These are phyloP conservation scores for Alloteropsis angusta DNA, from an alignment of 202 grass and related monocot genomes.

Conservation along the genomic window DNA sequence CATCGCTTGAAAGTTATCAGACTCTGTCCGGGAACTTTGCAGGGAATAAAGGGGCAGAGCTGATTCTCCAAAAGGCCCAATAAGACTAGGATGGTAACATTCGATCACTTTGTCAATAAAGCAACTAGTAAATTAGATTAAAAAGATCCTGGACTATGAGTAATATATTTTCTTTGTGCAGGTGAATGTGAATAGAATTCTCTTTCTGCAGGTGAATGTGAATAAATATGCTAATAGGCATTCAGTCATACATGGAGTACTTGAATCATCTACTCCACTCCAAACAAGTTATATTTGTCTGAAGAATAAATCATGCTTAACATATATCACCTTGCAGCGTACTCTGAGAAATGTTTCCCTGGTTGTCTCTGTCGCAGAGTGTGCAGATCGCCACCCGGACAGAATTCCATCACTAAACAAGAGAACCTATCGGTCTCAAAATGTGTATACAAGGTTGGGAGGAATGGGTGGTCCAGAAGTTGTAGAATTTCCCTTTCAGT, in stretches of 20 bases:
- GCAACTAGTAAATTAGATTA: not conserved
- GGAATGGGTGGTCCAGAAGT: constrained; percentile 91
- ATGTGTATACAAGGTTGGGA: constrained; percentile 92
- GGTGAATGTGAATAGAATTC: not conserved
- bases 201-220: not conserved
- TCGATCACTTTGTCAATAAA: not conserved
- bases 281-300: not conserved
- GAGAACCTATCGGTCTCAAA: constrained; percentile 96
- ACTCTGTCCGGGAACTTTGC: not conserved
- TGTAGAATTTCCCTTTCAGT: constrained; percentile 93
- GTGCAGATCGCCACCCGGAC: constrained; percentile 88
- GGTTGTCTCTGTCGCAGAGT: constrained; percentile 83
- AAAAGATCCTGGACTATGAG: not conserved
- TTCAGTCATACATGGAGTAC: not conserved
- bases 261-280: not conserved
- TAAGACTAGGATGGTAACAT: not conserved
- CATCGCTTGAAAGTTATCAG: not conserved
- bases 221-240: not conserved
- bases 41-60: not conserved
- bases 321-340: constrained; percentile 71
- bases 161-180: not conserved
- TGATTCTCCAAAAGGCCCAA: not conserved
- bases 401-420: constrained; percentile 98
- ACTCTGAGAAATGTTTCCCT: constrained; percentile 91
- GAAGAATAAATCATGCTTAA: not conserved